These are phyloP conservation scores for Eucalyptus sideroxylon DNA, from an alignment of 345 rosid species.

Conservation along the genomic window DNA sequence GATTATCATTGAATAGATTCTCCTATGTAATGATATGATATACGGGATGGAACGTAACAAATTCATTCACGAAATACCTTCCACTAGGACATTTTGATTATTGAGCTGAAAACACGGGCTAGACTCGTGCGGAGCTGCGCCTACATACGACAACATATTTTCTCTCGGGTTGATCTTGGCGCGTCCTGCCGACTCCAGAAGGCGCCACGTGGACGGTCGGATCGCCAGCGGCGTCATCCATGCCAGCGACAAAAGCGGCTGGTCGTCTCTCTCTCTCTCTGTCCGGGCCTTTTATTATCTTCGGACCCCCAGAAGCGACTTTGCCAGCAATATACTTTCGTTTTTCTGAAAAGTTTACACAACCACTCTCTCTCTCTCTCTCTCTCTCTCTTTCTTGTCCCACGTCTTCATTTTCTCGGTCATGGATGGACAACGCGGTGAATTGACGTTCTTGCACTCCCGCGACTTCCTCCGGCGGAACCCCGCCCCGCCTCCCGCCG, in stretches of 20 bases:
- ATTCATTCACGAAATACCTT: background rate
- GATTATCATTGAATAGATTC: background rate
- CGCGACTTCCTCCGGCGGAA: constrained; percentile 22
- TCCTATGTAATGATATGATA: background rate
- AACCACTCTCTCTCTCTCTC: constrained; percentile 3
- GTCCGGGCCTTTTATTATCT: background rate
- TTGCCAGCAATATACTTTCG: background rate
- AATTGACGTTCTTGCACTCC: constrained; percentile 45
- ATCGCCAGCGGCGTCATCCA: constrained; percentile 9
- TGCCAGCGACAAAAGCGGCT: constrained; percentile 27
- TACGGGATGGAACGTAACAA: background rate
- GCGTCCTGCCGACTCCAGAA: background rate
- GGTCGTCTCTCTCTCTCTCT: constrained; percentile 9
- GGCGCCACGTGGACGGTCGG: background rate
- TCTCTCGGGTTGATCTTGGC: background rate
- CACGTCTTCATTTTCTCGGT: background rate
- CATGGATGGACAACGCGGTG: constrained; percentile 64
- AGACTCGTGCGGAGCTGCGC: background rate
- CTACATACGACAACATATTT: background rate
- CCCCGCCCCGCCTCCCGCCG: background rate
- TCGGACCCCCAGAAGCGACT: constrained; percentile 10
- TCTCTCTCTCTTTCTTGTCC: background rate
- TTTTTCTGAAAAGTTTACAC: constrained; percentile 9
- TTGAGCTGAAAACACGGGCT: background rate
- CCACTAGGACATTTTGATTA: no score